A percentile compares a stretch with the other conserved stretches of the same genome.
These are phyloP conservation scores for Blechomonas ayalai DNA, from an alignment of 208 protist species.

Conservation along the genomic window DNA sequence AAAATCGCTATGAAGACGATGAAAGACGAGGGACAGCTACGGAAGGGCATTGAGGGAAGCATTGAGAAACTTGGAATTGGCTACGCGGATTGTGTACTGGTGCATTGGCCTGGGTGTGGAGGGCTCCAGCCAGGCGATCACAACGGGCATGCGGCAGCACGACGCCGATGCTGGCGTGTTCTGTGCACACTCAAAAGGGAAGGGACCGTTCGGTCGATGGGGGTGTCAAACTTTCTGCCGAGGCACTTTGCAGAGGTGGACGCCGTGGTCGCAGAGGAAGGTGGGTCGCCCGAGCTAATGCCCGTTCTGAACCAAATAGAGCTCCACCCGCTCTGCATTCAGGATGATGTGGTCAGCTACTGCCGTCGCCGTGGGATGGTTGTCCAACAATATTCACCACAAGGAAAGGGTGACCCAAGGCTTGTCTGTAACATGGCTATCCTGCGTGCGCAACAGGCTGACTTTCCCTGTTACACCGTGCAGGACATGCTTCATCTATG, in stretches of 20 bases:
- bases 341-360: constrained; percentile 43
- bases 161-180: constrained; percentile 53
- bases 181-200: constrained; percentile 46
- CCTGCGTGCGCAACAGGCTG: constrained; percentile 17
- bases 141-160: constrained; percentile 36
- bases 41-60: constrained; percentile 37
- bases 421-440: constrained; percentile 49
- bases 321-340: constrained; percentile 76
- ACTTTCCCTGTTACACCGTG: constrained; percentile 38
- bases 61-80: constrained; percentile 45
- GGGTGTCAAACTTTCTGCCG: constrained; percentile 77
- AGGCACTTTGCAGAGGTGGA: constrained; percentile 56
- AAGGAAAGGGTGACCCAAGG: constrained; percentile 36
- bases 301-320: constrained; percentile 81
- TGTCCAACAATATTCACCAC: constrained; percentile 79
- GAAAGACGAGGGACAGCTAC: constrained; percentile 20
- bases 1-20: constrained; percentile 74
- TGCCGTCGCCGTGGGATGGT: constrained; percentile 47
- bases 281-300: background rate
- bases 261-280: background rate
- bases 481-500: constrained; percentile 64
- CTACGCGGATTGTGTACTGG: constrained; percentile 68
- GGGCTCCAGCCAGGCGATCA: constrained; percentile 36
- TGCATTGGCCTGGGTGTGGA: constrained; percentile 82
- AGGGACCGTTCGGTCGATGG: constrained; percentile 47